Conservation (phyloP, 163 green algal genomes). For the Chlamydomonas reinhardtii region DNA sequence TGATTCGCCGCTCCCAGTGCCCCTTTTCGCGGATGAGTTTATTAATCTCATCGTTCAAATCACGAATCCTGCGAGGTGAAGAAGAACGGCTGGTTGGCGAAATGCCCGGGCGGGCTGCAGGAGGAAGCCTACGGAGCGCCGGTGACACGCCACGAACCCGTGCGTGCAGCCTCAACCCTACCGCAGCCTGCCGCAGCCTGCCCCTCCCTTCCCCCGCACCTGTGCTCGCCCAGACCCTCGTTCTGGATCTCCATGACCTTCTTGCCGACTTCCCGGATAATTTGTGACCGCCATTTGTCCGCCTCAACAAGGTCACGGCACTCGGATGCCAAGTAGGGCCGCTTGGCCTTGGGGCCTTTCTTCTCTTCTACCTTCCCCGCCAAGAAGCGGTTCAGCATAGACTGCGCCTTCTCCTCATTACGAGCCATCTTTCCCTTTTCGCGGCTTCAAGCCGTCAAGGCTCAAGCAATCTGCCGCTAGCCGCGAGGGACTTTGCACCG, state of each 20-base stretch:
- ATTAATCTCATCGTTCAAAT: slow-evolving; percentile 99
- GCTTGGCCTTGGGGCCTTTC: slow-evolving; percentile 73
- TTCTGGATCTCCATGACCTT: slow-evolving; percentile 99
- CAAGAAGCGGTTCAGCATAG: slow-evolving; percentile 96
- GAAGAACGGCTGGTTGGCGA: neutral
- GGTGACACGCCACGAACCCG: too few species aligned
- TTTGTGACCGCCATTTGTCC: slow-evolving; percentile 97
- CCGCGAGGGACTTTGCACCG: neutral
- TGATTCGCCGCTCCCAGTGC: slow-evolving; percentile 97
- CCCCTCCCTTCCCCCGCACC: slow-evolving; percentile 56
- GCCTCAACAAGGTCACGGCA: slow-evolving; percentile 95
- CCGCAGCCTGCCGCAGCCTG: too few species aligned
- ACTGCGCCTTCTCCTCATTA: slow-evolving; percentile 98
- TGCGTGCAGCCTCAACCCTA: too few species aligned
- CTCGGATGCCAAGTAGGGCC: slow-evolving; percentile 94
- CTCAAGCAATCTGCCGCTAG: neutral
- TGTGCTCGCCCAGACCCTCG: slow-evolving; percentile 95
- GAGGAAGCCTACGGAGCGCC: neutral
- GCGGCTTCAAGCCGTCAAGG: neutral
- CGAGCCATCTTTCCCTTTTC: slow-evolving; percentile 86
- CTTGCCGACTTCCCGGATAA: slow-evolving; percentile 95
- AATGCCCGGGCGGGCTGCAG: neutral
- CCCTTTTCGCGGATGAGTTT: slow-evolving; percentile 98
- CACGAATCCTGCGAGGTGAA: slow-evolving; percentile 81
- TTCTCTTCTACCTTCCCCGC: slow-evolving; percentile 79